These are phyloP conservation scores for Aspergillus calidoustus DNA, from an alignment of 2,329 filamentous ascomycete genomes.

Conservation along the genomic window DNA sequence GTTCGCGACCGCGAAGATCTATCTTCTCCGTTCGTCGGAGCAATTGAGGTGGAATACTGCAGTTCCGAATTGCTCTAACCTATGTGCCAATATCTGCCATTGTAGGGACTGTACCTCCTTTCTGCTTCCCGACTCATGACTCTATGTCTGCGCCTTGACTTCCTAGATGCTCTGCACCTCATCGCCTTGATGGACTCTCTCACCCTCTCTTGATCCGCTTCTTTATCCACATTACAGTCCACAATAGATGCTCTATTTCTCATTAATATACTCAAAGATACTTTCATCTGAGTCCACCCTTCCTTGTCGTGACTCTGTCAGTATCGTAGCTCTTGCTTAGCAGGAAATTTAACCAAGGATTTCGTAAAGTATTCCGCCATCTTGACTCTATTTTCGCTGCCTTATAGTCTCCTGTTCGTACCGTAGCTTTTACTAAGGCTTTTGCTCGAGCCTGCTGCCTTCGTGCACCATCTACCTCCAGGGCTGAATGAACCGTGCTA, in stretches of 20 bases:
- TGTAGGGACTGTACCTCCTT: not conserved
- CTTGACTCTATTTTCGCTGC: not conserved
- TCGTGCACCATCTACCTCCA: not conserved
- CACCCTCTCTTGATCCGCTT: not conserved
- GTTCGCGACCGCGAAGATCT: not conserved
- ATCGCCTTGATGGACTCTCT: not conserved
- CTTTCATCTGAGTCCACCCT: not conserved
- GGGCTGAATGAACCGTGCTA: not conserved
- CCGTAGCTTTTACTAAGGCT: not conserved
- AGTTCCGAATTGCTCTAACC: not conserved
- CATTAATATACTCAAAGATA: not conserved
- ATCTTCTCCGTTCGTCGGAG: not conserved
- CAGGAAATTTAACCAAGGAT: too few species aligned
- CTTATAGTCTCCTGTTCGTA: too few species aligned
- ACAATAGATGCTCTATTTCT: not conserved
- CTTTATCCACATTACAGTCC: not conserved
- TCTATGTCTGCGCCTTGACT: not conserved
- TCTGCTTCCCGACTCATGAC: not conserved
- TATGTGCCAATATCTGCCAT: not conserved
- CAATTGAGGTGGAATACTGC: not conserved
- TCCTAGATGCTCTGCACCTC: too few species aligned
- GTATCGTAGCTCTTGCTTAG: not conserved
- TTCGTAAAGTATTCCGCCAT: not conserved
- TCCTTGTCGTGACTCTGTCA: not conserved
- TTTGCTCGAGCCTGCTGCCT: not conserved